phyloP scores from a whole-genome alignment of 331 rosid species.

The Cucumis variabilis region DNA sequence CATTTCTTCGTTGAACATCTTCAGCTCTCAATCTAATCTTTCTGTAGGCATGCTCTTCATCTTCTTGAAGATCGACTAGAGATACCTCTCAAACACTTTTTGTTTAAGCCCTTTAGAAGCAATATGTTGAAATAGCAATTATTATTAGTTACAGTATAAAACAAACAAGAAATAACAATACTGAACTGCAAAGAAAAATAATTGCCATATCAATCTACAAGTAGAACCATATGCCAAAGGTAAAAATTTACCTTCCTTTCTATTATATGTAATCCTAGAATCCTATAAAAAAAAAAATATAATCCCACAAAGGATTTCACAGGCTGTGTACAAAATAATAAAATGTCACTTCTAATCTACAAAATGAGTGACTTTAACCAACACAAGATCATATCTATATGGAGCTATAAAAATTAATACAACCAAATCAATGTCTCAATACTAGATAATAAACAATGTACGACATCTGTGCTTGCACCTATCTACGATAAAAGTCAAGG shows the following conservation, averaged over 20 bases:
- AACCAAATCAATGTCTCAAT: background rate
- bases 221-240: background rate
- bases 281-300: too few species aligned
- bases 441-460: background rate
- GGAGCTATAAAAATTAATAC: background rate
- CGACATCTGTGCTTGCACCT: too few species aligned
- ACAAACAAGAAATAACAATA: background rate
- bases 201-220: background rate
- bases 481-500: too few species aligned
- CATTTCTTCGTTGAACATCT: slow-evolving; percentile 91
- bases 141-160: background rate
- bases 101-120: slow-evolving; percentile 98
- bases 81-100: slow-evolving; percentile 90
- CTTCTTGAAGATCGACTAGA: slow-evolving; percentile 91
- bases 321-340: background rate
- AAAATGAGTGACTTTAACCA: background rate
- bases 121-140: slow-evolving; percentile 50
- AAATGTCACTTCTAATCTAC: background rate
- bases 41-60: slow-evolving; percentile 91
- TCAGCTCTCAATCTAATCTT: slow-evolving; percentile 96
- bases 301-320: too few species aligned
- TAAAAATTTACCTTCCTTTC: too few species aligned
- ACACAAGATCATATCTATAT: background rate
- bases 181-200: background rate
- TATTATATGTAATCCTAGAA: too few species aligned